Percentiles rank a stretch among this genome's conserved stretches.
Conservation (phyloP, 148 eudicot species). For the Gaultheria prostrata region DNA sequence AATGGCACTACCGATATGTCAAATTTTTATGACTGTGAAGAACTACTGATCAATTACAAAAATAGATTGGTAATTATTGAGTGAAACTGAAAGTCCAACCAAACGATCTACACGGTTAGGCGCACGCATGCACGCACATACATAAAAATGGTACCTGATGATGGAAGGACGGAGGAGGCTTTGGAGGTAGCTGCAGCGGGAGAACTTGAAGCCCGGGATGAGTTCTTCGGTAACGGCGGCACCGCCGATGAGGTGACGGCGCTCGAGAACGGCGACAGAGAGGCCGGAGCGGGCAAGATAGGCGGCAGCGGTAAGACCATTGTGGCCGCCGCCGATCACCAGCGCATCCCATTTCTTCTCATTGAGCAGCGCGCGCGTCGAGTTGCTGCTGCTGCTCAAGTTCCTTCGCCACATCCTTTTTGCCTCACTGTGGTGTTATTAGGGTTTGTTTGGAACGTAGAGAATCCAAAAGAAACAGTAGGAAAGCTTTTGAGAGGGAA, state of each 20-base stretch:
- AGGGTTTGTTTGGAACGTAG: no score
- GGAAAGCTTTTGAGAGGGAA: no score
- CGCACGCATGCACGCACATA: no score
- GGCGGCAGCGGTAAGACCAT: slow-evolving; percentile 92
- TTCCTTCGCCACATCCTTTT: slow-evolving; percentile 49
- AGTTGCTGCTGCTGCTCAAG: slow-evolving; percentile 34
- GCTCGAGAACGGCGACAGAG: slow-evolving; percentile 96
- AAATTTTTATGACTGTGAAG: background rate
- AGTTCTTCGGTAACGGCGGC: slow-evolving; percentile 96
- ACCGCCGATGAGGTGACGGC: slow-evolving; percentile 86
- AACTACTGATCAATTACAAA: background rate
- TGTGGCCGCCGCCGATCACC: slow-evolving; percentile 93
- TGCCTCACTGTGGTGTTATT: background rate
- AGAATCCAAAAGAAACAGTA: no score
- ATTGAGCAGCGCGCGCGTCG: slow-evolving; percentile 26
- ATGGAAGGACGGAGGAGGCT: slow-evolving; percentile 90
- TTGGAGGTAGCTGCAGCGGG: slow-evolving; percentile 95
- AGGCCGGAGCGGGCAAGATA: slow-evolving; percentile 85
- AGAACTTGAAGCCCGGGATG: slow-evolving; percentile 88
- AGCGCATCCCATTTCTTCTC: slow-evolving; percentile 84
- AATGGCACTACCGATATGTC: background rate
- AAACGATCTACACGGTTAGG: background rate
- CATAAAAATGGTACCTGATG: slow-evolving; percentile 42
- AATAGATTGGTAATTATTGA: background rate
- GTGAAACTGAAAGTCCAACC: background rate